Conservation (phyloP, 163 green algal species). For the Coccomyxa subellipsoidea region DNA sequence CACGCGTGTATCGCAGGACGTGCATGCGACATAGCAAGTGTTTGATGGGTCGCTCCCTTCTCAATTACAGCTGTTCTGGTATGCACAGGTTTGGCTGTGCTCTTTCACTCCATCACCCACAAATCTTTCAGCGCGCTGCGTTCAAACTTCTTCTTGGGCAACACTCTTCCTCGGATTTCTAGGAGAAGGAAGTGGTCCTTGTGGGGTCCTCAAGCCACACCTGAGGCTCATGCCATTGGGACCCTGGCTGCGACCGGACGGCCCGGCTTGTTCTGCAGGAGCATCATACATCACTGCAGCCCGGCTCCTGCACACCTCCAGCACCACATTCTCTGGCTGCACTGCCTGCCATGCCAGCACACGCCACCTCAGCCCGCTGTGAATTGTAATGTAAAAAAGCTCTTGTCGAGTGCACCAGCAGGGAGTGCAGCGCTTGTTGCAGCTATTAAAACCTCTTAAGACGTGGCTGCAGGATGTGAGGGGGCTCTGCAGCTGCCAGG, state of each 20-base stretch:
- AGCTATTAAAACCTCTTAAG: too few species aligned
- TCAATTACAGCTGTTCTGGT: neutral
- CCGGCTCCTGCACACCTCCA: conserved; percentile 82
- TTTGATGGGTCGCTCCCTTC: neutral
- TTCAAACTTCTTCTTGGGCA: too few species aligned
- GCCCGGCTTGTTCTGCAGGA: neutral
- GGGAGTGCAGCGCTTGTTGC: too few species aligned
- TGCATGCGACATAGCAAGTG: neutral
- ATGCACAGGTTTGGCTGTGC: neutral
- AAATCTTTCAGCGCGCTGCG: too few species aligned
- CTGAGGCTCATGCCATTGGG: neutral
- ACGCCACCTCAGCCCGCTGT: conserved; percentile 7
- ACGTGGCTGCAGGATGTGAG: too few species aligned
- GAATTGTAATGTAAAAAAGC: neutral
- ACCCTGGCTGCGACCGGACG: neutral
- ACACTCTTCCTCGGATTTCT: too few species aligned
- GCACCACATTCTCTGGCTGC: conserved; percentile 74
- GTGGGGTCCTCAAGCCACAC: too few species aligned
- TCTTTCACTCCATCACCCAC: too few species aligned
- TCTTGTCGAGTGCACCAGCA: neutral
- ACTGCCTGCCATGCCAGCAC: conserved; percentile 31
- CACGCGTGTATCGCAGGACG: neutral
- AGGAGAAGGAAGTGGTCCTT: too few species aligned
- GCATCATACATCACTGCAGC: conserved; percentile 45
- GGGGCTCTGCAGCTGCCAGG: too few species aligned